Base-by-base conservation (phyloP, 163 green algal species). In the Scenedesmus sp. region DNA sequence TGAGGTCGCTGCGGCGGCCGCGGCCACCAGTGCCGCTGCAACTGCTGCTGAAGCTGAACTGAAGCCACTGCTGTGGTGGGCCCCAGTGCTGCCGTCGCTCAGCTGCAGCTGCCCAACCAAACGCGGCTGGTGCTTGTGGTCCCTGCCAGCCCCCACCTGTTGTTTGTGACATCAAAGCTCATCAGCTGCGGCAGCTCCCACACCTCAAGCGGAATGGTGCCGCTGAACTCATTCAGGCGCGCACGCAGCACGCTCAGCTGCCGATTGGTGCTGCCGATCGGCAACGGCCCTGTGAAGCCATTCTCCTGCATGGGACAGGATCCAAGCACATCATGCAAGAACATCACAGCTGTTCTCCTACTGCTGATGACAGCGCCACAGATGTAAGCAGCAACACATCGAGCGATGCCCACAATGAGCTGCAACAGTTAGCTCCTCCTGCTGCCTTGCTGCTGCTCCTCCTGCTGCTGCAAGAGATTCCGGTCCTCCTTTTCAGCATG, bases 201-300 rank as follows among this genome's bases (percentile, higher is more conserved):
- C 16, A 88, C 13, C 16, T 65, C 37, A 12, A 49, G 7, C 6
- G 51, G 72, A 0, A 95, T 30, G n/a, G 68, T 83, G 33, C 90
- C 92, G 22, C 7, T 86, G 46, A 95, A 93, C 10, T 22, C n/a
- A 90, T 95, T 95, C 68, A 90, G 89, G 20, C 88, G 70, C 40
- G 93, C 76, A 22, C 90, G 85, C 43, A 93, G 40, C 24, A 92
- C 92, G 30, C 85, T 70, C 78, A 95, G 83, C 87, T 89, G 42
- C 40, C 53, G 65, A 83, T 94, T 94, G 37, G 10, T 78, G 13
- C 43, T 26, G 26, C 92, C 33, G 68, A 92, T 76, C 15, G 92
- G 93, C 40, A 95, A 30, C 12, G 82, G 22, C 5, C 93, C 93
- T 7, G n/a, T 76, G 7, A 95, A 78, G 20, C 81, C 24, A 85